Conservation (phyloP, 768 basidiomycete species). For the Dictyophora rubrovolvata region DNA sequence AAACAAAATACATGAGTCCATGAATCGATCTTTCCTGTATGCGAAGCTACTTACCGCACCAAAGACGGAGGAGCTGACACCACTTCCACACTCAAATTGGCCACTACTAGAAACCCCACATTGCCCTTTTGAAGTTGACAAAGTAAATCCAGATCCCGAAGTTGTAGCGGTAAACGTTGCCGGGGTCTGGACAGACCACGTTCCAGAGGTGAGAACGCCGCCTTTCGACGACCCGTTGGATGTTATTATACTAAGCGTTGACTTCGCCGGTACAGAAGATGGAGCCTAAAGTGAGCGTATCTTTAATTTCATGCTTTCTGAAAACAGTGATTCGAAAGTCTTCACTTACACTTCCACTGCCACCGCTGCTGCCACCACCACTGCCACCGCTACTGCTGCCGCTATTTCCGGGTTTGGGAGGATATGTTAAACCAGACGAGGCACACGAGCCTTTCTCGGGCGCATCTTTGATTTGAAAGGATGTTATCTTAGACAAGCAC, state of each 20-base stretch:
- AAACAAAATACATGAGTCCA: constrained; percentile 13
- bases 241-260: constrained; percentile 33
- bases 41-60: constrained; percentile 34
- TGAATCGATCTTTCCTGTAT: neutral
- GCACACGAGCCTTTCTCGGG: constrained; percentile 41
- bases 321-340: no score
- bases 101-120: constrained; percentile 40
- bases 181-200: constrained; percentile 52
- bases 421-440: constrained; percentile 49
- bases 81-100: constrained; percentile 40
- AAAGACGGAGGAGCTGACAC: constrained; percentile 36
- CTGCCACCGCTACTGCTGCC: constrained; percentile 10
- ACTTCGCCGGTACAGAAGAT: constrained; percentile 32
- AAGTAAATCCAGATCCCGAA: constrained; percentile 39
- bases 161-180: constrained; percentile 46
- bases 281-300: constrained; percentile 2
- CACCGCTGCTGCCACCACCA: neutral
- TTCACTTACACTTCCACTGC: neutral
- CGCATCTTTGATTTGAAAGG: constrained; percentile 31
- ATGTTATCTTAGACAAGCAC: constrained; percentile 47
- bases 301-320: neutral
- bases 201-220: constrained; percentile 44
- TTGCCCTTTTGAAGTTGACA: constrained; percentile 48
- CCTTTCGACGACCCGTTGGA: constrained; percentile 29
- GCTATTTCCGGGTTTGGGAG: constrained; percentile 36